These are phyloP conservation scores for Ceratobasidium sp. DNA, from an alignment of 1,284 basidiomycete genomes.

Conservation along the genomic window DNA sequence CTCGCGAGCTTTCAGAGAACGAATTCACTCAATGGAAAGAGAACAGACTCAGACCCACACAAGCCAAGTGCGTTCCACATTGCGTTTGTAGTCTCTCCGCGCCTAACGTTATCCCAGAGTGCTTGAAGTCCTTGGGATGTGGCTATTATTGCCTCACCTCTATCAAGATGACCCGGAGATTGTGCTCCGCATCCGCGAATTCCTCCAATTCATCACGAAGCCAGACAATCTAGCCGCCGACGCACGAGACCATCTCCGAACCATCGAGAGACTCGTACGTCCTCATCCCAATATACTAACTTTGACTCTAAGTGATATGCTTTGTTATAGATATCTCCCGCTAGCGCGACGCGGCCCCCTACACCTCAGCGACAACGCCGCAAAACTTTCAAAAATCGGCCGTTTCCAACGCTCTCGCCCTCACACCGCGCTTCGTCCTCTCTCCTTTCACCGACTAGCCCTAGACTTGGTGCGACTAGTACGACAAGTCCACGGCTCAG, in stretches of 20 bases:
- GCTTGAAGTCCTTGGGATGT: constrained; percentile 68
- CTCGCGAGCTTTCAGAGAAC: constrained; percentile 64
- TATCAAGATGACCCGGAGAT: constrained; percentile 75
- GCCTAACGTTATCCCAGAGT: constrained; percentile 55
- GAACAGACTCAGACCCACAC: constrained; percentile 65
- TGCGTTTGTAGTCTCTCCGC: not conserved
- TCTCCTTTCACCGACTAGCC: not conserved
- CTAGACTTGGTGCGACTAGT: not conserved
- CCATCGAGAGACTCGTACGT: constrained; percentile 70
- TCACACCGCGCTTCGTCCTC: constrained; percentile 1
- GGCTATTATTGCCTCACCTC: constrained; percentile 72
- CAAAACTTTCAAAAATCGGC: constrained; percentile 27
- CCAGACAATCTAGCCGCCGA: constrained; percentile 63
- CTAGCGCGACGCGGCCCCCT: not conserved
- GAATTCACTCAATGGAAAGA: constrained; percentile 77
- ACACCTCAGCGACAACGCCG: constrained; percentile 25
- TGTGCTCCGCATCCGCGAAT: constrained; percentile 68
- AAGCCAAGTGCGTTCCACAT: constrained; percentile 32
- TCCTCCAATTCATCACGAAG: constrained; percentile 63
- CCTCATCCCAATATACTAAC: not conserved
- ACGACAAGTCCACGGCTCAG: not conserved
- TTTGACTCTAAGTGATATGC: not conserved
- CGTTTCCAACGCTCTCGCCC: constrained; percentile 37
- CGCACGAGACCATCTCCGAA: constrained; percentile 66
- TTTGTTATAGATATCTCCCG: constrained; percentile 9